Conservation (phyloP, 345 rosid species). For the Dovyalis caffra region DNA sequence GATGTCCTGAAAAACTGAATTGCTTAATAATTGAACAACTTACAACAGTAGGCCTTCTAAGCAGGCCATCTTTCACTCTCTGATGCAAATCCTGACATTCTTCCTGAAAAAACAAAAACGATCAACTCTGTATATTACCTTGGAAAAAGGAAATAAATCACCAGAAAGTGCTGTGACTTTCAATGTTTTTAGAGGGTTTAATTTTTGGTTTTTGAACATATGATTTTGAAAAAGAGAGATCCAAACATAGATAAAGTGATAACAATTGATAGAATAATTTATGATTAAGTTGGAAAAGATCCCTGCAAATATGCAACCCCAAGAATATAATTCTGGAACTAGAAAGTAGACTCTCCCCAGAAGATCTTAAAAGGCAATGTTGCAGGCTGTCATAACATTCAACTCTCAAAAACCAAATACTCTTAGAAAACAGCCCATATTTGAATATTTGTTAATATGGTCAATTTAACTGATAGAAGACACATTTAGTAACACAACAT, state of each 20-base stretch:
- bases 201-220: background rate
- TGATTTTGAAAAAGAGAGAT: background rate
- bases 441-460: background rate
- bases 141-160: background rate
- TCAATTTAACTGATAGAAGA: background rate
- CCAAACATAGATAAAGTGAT: background rate
- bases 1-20: background rate
- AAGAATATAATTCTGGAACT: background rate
- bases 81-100: conserved; percentile 50
- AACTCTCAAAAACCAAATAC: background rate
- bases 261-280: background rate
- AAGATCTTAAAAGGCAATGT: too few species aligned
- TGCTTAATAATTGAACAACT: conserved; percentile 14
- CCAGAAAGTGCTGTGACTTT: background rate
- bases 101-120: conserved; percentile 39
- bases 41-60: conserved; percentile 41
- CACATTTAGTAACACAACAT: background rate
- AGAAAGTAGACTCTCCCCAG: too few species aligned
- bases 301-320: background rate
- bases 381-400: too few species aligned
- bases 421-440: background rate
- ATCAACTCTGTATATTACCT: background rate
- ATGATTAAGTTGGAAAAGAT: background rate
- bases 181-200: background rate
- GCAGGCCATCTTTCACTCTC: conserved; percentile 34